Evolutionary conservation across 352 stramenopile species (phyloP), one percentile per base, ranked within the genome.

Genomic region (Pythium insidiosum): DNA sequence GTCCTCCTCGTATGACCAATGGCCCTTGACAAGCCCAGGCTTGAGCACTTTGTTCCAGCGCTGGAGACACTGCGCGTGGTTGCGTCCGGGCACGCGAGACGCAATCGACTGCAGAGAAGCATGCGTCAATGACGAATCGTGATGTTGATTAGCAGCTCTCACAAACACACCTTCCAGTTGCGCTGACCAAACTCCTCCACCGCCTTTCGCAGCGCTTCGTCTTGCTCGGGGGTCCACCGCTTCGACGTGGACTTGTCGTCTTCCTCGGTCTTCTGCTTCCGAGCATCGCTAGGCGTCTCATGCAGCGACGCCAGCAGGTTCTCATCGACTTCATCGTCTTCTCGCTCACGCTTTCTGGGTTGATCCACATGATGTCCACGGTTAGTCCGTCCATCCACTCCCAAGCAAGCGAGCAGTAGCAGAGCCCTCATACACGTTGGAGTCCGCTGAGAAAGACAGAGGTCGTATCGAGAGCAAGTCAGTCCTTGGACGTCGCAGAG

Each of bases 1-100:
- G 41, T 96, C 85, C 59, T 96, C 85, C 20, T 94, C 72, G 46
- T 82, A 68, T 9, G 66, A 86, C 85, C 85, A 96, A 22, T 84
- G 80, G 36, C 83, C 84, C 54, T 97, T 97, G 38, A 88, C 72
- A 2, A 96, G 67, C 37, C 84, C 87, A 7, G 85, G 85, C 45
- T 87, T 86, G 21, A 96, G 69, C 25, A 96, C 70, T 42, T 86
- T 84, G 41, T 75, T 78, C 70, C 70, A 83, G 24, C 70, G 64
- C 47, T 83, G 70, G 7, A 81, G 54, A 51, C 70, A 83, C 53
- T 83, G 70, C 12, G 68, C 56, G 40, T 80, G 70, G 47, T 77
- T 71, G 29, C 70, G 58, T n/a, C 55, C 63, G 28, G 61, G 56
- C 2, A 83, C 67, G 16, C 54, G 36, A 4, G 33, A 43, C 10